Base-by-base conservation (phyloP, 1,284 basidiomycete genomes). In the Heterobasidion occidentale region DNA sequence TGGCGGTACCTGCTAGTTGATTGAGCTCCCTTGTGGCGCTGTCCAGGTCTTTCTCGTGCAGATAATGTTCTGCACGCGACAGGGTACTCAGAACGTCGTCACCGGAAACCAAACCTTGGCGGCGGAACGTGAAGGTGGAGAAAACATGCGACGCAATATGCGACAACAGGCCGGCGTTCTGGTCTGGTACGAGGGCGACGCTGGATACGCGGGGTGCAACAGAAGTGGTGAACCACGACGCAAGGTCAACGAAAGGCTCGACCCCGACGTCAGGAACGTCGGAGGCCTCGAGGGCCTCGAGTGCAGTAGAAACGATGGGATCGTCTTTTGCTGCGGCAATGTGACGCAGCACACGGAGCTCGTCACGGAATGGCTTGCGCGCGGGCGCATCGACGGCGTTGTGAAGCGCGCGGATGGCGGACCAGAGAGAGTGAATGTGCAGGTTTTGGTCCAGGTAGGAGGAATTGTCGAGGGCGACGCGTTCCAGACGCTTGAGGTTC, bases 1-100 rank as follows among this genome's bases (percentile, higher is more conserved):
- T 92, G 2, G 95, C 89, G 65, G 93, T 90, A 0, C 95, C 94
- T 49, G 77, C 81, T 59, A 99, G 74, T 70, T 92, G 88, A 72
- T 99, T 99, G 48, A 98, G 75, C 74, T 98, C 94, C 56, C 96
- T 77, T 38, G 94, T 77, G 12, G 97, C 96, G 60, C 81, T 84
- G 65, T 98, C 95, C 62, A 99, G 74, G 68, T 98, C 92, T 77
- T 96, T 94, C 73, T 94, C 89, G 60, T 89, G 88, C 65, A 99
- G 72, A 67, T 90, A 84, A 71, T 90, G 86, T 72, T 97, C 92
- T n/a, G 94, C 94, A 55, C 96, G 76, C 3, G 94, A 86, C 46
- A 99, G 70, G 51, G 93, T 85, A 65, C 90, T 92, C 56, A 93
- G 76, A 34, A 95, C 90, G 69, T 98, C 96, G 52, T 83, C 73